Evolutionary conservation across 345 rosid species (phyloP).

Genomic region (Syzygium grande): DNA sequence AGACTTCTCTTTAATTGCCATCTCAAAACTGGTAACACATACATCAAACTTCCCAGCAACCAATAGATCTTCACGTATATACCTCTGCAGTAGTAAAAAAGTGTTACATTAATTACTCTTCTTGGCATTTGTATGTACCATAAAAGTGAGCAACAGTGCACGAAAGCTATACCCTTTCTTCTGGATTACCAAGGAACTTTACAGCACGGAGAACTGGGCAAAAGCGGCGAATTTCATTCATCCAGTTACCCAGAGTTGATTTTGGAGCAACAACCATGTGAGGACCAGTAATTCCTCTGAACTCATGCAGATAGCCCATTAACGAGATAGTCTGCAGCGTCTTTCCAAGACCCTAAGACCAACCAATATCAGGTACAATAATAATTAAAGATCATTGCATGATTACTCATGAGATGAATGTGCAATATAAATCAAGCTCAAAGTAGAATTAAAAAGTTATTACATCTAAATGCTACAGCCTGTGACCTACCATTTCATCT

Average conservation of each 20-base stretch:
- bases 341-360: constrained; percentile 85
- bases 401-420: neutral
- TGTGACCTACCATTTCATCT: neutral
- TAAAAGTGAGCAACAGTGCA: neutral
- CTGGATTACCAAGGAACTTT: constrained; percentile 97
- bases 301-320: constrained; percentile 91
- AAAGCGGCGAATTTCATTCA: constrained; percentile 96
- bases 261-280: constrained; percentile 99
- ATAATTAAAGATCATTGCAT: neutral
- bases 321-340: constrained; percentile 95
- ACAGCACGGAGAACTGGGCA: constrained; percentile 92
- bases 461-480: neutral
- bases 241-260: constrained; percentile 99
- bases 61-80: constrained; percentile 84
- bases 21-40: constrained; percentile 97
- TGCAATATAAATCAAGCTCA: neutral
- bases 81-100: constrained; percentile 40
- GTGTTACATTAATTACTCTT: neutral
- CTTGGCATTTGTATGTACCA: neutral
- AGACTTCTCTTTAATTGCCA: constrained; percentile 98
- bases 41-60: constrained; percentile 99
- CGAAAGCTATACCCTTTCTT: constrained; percentile 65
- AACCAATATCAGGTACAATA: neutral
- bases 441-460: neutral
- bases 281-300: constrained; percentile 94